These are phyloP conservation scores for Physcia stellaris DNA, from an alignment of 495 filamentous ascomycete genomes.

Conservation along the genomic window DNA sequence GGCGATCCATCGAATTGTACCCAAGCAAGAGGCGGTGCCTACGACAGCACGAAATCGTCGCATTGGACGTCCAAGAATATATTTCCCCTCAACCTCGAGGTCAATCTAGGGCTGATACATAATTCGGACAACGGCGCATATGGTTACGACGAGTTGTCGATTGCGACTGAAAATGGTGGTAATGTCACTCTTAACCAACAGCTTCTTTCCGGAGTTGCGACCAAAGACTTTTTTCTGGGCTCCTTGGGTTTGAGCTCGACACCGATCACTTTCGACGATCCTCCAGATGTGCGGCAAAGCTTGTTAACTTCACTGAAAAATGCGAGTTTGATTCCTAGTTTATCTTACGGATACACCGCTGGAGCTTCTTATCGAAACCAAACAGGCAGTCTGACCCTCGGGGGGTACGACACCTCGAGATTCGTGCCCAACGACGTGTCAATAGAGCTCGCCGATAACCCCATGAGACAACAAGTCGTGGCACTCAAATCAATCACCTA, in stretches of 20 bases:
- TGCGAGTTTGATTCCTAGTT: constrained; percentile 36
- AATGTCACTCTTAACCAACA: constrained; percentile 29
- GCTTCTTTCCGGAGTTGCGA: constrained; percentile 39
- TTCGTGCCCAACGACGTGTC: constrained; percentile 36
- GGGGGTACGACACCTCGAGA: constrained; percentile 45
- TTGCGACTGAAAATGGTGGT: constrained; percentile 26
- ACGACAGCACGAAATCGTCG: constrained; percentile 33
- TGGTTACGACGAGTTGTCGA: constrained; percentile 40
- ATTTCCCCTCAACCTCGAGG: constrained; percentile 34
- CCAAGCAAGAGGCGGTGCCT: constrained; percentile 37
- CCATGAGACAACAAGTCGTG: constrained; percentile 33
- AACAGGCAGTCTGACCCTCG: constrained; percentile 39
- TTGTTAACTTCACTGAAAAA: constrained; percentile 35
- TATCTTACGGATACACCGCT: constrained; percentile 50
- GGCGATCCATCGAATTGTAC: constrained; percentile 12
- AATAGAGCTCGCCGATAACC: constrained; percentile 33
- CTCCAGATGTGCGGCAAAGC: constrained; percentile 26
- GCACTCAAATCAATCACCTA: constrained; percentile 37
- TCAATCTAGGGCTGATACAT: constrained; percentile 33
- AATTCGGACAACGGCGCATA: constrained; percentile 46
- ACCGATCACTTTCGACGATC: constrained; percentile 23
- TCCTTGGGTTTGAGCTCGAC: constrained; percentile 38
- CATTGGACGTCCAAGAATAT: constrained; percentile 42
- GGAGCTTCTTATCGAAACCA: constrained; percentile 41
- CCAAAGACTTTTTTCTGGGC: constrained; percentile 42